Evolutionary conservation across 2,329 filamentous ascomycete genomes (phyloP), one percentile per base, ranked within the genome.

Genomic region (Ophiognomonia clavigignenti-juglandacearum): DNA sequence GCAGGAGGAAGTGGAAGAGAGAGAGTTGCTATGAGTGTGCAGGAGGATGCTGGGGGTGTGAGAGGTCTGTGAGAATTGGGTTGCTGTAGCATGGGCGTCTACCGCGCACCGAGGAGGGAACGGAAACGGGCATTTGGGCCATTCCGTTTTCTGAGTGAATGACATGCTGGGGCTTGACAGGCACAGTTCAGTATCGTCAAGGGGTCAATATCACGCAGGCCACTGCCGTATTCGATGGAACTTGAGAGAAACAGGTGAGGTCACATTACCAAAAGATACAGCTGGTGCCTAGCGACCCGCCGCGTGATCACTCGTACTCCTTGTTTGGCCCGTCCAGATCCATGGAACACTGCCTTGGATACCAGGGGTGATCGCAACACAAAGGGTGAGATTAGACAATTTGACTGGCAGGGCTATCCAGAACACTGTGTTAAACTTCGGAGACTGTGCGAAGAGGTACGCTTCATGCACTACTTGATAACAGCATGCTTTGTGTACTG

Each of bases 1-100:
- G 49, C 49, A 45, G 41, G 27, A 45, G 18, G n/a, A n/a, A n/a
- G n/a, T n/a, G n/a, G 31, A 29, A 13, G 26, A 24, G 37, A 38
- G 24, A 34, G 22, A 23, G 27, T 32, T 31, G 34, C n/a, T n/a
- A n/a, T n/a, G 36, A 22, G 37, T 32, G 32, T 35, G 31, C 36
- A 40, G 43, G 37, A 45, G 20, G 18, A 32, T 37, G 34, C n/a
- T 16, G 16, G 13, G 32, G 20, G 29, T 8, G 32, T 39, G 34
- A 20, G 34, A 14, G 31, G 20, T 18, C n/a, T 39, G 1, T 26
- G 39, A 14, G 29, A 13, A 16, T 36, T 36, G 16, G 32, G 29
- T 10, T 4, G 4, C 11, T 29, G n/a, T n/a, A 13, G 29, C 5
- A 5, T 16, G 32, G 4, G 32, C 16, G 31, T 32, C 11, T 32